Base-by-base conservation (phyloP, 2,329 filamentous ascomycete genomes). In the Neoscytalidium dimidiatum region DNA sequence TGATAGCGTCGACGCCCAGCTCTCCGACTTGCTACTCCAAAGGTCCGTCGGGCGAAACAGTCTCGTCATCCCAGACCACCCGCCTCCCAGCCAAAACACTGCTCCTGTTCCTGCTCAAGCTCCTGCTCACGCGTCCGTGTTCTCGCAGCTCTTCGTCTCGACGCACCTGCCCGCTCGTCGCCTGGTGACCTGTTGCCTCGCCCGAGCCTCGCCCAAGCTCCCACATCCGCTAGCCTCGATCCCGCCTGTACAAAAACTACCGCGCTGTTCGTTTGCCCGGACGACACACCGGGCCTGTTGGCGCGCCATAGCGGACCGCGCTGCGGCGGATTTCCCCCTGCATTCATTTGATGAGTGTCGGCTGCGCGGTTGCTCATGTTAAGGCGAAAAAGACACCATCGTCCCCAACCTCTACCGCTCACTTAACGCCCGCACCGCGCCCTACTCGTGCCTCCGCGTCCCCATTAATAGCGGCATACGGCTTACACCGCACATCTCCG, bases 381-480 rank as follows among this genome's bases (percentile, higher is more conserved):
- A 75, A 78, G 76, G 77, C 79, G 75, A 81, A 78, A 79, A 81
- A 80, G 77, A 76, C 73, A 75, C 56, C 56, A 60, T 72, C 78
- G 79, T 73, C 73, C 76, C 73, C 78, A 75, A 78, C 73, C 77
- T 75, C 77, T 74, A 71, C 75, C 76, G 71, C 78, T 77, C 68
- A 78, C 77, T 71, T 80, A 74, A 78, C 71, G 69, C 66, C 62
- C 66, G 63, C 68, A 56, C 67, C 66, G 58, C 66, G 69, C 68
- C 56, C 69, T 71, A 64, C 68, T 64, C 66, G 67, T 67, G 68
- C 66, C 66, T 13, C 56, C 43, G 44, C n/a, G 29, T 19, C 63
- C 26, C 44, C 56, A 65, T 65, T 65, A 44, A 65, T 65, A 65
- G 63, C 63, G 53, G 35, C 33, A 48, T 51, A 49, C 43, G 21